Base-by-base conservation (phyloP, 306 rosid species). In the Ormosia semicastrata region DNA sequence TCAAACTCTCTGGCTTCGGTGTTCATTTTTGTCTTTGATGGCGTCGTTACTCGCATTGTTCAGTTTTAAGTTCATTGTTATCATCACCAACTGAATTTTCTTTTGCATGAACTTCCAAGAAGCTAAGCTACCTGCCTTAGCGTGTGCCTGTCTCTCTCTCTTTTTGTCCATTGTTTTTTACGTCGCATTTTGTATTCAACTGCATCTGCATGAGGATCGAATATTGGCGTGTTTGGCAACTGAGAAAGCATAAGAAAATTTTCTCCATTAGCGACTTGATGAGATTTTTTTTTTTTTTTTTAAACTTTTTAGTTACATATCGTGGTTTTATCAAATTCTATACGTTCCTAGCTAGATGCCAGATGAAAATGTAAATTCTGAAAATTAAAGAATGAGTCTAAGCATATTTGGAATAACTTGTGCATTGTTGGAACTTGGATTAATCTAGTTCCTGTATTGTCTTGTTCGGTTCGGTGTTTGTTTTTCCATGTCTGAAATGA, bases 11-110 rank as follows among this genome's bases (percentile, higher is more conserved):
- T n/a, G n/a, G n/a, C 49, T 77, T 52, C 40, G 57, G 14, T 67
- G 58, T 67, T 56, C 50, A 37, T 6, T 66, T 66, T 37, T 66
- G 71, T 65, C 71, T 6, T 37, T 65, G 49, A n/a, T 65, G 30
- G 11, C 14, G 50, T 66, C 52, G 71, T 62, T 62, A 37, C 15
- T 33, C 4, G 43, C 17, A 33, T 2, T 62, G 47, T 15, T 46
- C 7, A 2, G 40, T 63, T 64, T 13, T 77, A 32, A 49, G 41
- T 53, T 71, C 65, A 44, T 83, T 71, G 80, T 53, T 83, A 78
- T 71, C 15, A 29, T 77, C 86, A 13, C 41, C 78, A 69, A 56
- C 8, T 74, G 32, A 6, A 33, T 63, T 34, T 1, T 15, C 34
- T 33, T 47, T 65, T 65, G 62, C 81, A n/a, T 76, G 18, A 75